Evolutionary conservation across 352 stramenopile genomes (phyloP).

Genomic region (Vaucheria bursata): DNA sequence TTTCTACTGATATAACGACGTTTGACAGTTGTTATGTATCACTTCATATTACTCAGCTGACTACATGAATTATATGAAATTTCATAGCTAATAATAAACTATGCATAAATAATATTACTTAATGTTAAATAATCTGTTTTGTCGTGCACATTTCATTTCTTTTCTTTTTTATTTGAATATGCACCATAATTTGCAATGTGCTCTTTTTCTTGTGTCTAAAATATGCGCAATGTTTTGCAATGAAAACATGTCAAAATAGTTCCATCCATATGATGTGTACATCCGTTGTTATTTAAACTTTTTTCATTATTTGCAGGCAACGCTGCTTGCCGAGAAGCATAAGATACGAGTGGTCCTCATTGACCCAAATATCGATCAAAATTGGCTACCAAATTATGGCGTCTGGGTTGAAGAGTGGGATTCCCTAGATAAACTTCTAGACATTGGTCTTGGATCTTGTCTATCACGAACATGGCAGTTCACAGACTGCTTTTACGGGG

Average conservation of each 20-base stretch:
- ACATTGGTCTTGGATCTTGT: slow-evolving; percentile 45
- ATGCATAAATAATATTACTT: no score
- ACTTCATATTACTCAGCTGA: no score
- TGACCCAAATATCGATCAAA: slow-evolving; percentile 56
- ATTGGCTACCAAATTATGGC: slow-evolving; percentile 67
- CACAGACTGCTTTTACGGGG: slow-evolving; percentile 70
- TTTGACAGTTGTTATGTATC: background rate
- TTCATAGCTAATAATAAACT: no score
- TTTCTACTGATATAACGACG: background rate
- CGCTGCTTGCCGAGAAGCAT: slow-evolving; percentile 45
- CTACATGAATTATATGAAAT: no score
- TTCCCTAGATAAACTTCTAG: slow-evolving; percentile 41
- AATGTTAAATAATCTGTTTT: no score
- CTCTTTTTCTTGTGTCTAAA: no score
- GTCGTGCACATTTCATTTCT: no score
- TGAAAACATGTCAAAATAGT: no score
- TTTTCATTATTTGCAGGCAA: slow-evolving; percentile 18
- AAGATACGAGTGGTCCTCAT: slow-evolving; percentile 58
- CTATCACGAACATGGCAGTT: slow-evolving; percentile 58
- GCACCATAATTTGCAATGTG: no score
- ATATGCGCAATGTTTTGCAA: no score
- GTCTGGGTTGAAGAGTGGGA: slow-evolving; percentile 74
- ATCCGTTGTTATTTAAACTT: background rate
- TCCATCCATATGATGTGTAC: no score
- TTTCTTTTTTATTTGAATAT: no score